These are phyloP conservation scores for Pisolithus orientalis DNA, from an alignment of 768 basidiomycete species.

Conservation along the genomic window DNA sequence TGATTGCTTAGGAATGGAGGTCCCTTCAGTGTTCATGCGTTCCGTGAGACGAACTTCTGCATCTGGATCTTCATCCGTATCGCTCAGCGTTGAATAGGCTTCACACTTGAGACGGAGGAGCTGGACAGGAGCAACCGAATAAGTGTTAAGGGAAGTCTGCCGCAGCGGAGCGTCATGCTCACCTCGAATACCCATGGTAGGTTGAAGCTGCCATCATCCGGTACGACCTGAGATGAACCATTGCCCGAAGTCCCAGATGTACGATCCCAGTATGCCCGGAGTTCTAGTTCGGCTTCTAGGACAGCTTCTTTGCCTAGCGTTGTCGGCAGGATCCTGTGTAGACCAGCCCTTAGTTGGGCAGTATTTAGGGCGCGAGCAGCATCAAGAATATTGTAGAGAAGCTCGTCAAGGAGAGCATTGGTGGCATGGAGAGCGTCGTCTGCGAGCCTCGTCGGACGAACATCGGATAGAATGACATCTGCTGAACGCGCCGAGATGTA, in stretches of 20 bases:
- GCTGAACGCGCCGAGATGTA: slow-evolving; percentile 84
- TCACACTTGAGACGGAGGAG: slow-evolving; percentile 82
- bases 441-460: slow-evolving; percentile 85
- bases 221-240: slow-evolving; percentile 21
- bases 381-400: slow-evolving; percentile 66
- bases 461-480: slow-evolving; percentile 87
- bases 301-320: slow-evolving; percentile 87
- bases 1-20: slow-evolving; percentile 44
- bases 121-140: slow-evolving; percentile 30
- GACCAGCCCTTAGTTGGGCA: slow-evolving; percentile 63
- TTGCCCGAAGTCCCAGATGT: slow-evolving; percentile 37
- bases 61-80: slow-evolving; percentile 67
- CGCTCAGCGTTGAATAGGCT: slow-evolving; percentile 80
- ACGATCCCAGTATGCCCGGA: slow-evolving; percentile 84
- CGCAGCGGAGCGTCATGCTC: slow-evolving; percentile 1
- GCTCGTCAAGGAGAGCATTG: slow-evolving; percentile 81
- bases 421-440: slow-evolving; percentile 69
- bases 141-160: slow-evolving; percentile 1
- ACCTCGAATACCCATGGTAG: slow-evolving; percentile 77
- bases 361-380: slow-evolving; percentile 65
- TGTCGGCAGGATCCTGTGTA: slow-evolving; percentile 70
- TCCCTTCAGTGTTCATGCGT: slow-evolving; percentile 47
- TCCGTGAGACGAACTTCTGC: slow-evolving; percentile 60
- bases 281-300: slow-evolving; percentile 87
- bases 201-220: slow-evolving; percentile 58